Evolutionary conservation across 139 green algal genomes (phyloP).

Genomic region (Chlamydomonas sp.): DNA sequence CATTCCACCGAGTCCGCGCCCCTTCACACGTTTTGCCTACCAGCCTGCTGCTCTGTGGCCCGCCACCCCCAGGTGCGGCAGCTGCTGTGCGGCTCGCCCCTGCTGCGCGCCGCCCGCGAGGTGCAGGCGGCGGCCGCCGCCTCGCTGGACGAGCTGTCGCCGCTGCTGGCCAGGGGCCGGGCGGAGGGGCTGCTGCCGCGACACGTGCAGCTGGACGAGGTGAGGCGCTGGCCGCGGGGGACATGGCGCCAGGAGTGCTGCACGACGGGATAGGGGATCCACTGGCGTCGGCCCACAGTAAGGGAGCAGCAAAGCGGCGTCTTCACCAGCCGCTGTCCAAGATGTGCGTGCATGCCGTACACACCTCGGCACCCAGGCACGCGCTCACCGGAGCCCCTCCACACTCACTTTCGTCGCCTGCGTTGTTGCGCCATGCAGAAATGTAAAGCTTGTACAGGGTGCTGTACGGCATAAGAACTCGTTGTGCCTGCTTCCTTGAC

Average conservation of each 20-base stretch:
- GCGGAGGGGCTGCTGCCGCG: conserved; percentile 4
- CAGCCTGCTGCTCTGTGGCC: no score
- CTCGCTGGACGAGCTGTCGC: conserved; percentile 27
- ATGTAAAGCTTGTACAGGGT: not conserved
- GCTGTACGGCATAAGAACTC: no score
- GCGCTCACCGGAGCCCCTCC: no score
- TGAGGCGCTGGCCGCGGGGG: not conserved
- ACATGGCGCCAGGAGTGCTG: not conserved
- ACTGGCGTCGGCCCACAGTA: no score
- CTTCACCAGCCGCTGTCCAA: no score
- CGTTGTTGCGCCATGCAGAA: no score
- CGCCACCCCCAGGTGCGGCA: not conserved
- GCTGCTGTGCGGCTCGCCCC: conserved; percentile 34
- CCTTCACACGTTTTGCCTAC: not conserved
- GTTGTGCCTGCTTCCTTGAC: no score
- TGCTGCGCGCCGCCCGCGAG: conserved; percentile 12
- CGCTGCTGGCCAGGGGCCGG: not conserved
- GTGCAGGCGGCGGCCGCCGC: conserved; percentile 5
- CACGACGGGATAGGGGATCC: no score
- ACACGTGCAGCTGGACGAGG: conserved; percentile 2
- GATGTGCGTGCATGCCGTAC: no score
- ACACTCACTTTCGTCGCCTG: not conserved
- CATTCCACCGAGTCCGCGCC: no score
- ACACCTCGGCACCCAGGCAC: no score
- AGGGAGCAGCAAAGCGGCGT: no score